Conservation (phyloP, 106 monocot species). For the Apostasia shenzhenica region DNA sequence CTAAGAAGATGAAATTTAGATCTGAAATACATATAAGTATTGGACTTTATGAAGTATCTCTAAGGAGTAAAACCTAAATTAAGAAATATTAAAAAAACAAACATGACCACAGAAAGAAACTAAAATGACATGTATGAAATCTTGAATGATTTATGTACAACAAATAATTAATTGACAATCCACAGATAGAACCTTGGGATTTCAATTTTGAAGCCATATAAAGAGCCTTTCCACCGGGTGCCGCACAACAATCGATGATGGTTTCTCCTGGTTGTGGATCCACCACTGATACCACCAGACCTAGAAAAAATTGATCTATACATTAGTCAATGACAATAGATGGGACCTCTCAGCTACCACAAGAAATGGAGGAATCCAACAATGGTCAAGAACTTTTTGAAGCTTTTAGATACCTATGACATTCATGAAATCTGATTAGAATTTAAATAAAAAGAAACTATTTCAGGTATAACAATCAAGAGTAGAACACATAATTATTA, state of each 20-base stretch:
- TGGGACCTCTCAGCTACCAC: not conserved
- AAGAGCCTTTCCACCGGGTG: slow-evolving; percentile 91
- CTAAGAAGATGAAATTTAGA: too few species aligned
- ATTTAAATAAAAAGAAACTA: not conserved
- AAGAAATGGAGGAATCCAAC: not conserved
- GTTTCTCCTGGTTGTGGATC: slow-evolving; percentile 85
- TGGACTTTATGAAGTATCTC: too few species aligned
- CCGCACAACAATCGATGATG: slow-evolving; percentile 93
- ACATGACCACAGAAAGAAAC: too few species aligned
- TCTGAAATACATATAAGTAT: too few species aligned
- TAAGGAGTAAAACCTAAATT: too few species aligned
- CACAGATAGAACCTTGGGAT: slow-evolving; percentile 47
- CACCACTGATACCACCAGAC: slow-evolving; percentile 74
- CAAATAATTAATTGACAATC: too few species aligned
- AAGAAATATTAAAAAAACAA: too few species aligned
- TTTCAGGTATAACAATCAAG: not conserved
- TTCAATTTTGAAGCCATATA: slow-evolving; percentile 74
- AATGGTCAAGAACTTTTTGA: not conserved
- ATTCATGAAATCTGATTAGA: not conserved
- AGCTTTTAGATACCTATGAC: not conserved
- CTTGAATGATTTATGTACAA: too few species aligned
- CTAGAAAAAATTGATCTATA: slow-evolving; percentile 35
- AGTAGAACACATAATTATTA: not conserved
- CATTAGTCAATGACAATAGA: not conserved
- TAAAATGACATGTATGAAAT: too few species aligned